Percentiles rank a stretch among this genome's conserved stretches.
phyloP scores from a whole-genome alignment of 1,284 basidiomycete genomes.

The Leucoagaricus sp. region DNA sequence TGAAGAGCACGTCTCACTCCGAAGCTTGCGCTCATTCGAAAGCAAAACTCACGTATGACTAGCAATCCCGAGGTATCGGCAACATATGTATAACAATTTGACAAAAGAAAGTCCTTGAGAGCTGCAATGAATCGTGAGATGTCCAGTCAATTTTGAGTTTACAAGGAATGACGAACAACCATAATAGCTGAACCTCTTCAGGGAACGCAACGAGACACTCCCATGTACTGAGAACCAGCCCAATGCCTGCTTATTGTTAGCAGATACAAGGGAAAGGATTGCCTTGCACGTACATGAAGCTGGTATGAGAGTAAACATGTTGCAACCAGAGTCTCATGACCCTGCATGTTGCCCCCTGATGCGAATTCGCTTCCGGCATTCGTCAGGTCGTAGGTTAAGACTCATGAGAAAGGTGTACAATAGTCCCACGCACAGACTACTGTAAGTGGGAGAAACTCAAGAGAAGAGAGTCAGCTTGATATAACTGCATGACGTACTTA shows the following conservation, averaged over 20 bases:
- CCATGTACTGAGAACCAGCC: constrained; percentile 18
- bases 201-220: constrained; percentile 17
- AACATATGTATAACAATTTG: constrained; percentile 15
- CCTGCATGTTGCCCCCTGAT: not conserved
- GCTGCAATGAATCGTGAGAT: not conserved
- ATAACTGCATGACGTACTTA: too few relatives aligned
- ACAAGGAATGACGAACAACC: constrained; percentile 15
- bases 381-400: too few relatives aligned
- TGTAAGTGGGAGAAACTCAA: too few relatives aligned
- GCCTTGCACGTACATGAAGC: not conserved
- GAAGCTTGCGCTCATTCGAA: not conserved
- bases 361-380: too few relatives aligned
- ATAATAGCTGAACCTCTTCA: constrained; percentile 21
- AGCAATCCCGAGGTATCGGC: constrained; percentile 18
- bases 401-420: too few relatives aligned
- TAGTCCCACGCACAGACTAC: too few relatives aligned
- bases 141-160: not conserved
- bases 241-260: constrained; percentile 13
- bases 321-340: not conserved
- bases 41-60: constrained; percentile 17
- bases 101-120: constrained; percentile 16
- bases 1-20: not conserved
- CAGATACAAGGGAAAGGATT: not conserved
- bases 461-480: too few relatives aligned
- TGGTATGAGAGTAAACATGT: not conserved